A percentile compares a stretch with the other conserved stretches of the same genome.
phyloP scores from a whole-genome alignment of 2,329 filamentous ascomycete genomes.

The Calonectria pauciramosa region DNA sequence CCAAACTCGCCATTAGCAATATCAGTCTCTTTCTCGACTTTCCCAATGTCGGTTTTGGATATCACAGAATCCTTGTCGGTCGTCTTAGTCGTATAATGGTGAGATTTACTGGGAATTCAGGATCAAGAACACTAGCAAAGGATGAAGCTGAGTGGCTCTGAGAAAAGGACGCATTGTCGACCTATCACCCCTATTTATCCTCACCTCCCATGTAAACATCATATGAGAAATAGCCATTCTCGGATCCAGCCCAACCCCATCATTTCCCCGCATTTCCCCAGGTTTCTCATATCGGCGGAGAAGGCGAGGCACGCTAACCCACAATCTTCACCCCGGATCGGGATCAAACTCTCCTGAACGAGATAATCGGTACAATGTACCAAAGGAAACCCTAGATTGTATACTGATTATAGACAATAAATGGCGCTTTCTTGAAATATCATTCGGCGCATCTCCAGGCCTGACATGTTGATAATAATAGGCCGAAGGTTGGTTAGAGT shows the following conservation, averaged over 20 bases:
- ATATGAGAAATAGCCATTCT: neutral
- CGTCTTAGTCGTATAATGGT: neutral
- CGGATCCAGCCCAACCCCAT: neutral
- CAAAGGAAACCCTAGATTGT: neutral
- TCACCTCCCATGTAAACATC: neutral
- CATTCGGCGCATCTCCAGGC: no score
- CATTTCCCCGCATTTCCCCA: neutral
- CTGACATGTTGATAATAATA: no score
- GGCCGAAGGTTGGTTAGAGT: neutral
- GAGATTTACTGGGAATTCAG: neutral
- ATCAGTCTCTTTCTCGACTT: neutral
- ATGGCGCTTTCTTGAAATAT: no score
- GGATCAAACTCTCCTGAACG: neutral
- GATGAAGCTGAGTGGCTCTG: neutral
- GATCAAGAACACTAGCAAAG: neutral
- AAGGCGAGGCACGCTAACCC: neutral
- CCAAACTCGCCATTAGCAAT: neutral
- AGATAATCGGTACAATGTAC: neutral
- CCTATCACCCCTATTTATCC: neutral
- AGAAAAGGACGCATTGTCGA: no score
- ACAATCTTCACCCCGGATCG: neutral
- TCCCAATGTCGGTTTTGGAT: neutral
- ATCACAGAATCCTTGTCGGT: neutral
- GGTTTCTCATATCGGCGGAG: neutral
- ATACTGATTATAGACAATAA: neutral